Percentiles rank a stretch among this genome's conserved stretches.
phyloP scores from a whole-genome alignment of 108 stramenopile genomes.

The Halocafeteria seosinensis region DNA sequence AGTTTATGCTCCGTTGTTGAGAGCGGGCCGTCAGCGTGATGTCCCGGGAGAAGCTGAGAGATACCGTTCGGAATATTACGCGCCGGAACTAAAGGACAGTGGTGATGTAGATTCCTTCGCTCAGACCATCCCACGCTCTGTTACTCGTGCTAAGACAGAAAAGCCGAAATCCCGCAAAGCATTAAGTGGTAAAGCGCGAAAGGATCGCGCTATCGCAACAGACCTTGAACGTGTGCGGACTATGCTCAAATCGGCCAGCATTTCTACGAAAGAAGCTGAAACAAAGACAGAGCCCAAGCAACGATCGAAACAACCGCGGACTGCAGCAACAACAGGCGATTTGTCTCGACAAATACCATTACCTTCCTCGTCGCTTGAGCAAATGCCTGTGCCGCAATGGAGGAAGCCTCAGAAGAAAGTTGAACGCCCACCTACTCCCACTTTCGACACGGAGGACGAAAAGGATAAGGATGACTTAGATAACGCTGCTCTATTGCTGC shows the following conservation, averaged over 20 bases:
- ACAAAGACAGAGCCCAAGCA: neutral
- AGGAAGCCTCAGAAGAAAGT: neutral
- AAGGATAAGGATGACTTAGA: neutral
- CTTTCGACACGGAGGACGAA: neutral
- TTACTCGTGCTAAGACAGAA: neutral
- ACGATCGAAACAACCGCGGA: neutral
- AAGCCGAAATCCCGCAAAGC: neutral
- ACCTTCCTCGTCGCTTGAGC: neutral
- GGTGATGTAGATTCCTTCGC: neutral
- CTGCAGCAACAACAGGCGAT: neutral
- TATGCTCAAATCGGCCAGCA: neutral
- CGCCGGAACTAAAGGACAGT: neutral
- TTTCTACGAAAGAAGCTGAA: neutral
- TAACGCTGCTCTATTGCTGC: constrained; percentile 16
- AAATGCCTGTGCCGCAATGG: constrained; percentile 1
- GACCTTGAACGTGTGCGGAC: constrained; percentile 5
- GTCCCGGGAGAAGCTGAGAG: neutral
- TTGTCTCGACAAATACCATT: neutral
- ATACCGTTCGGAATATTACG: neutral
- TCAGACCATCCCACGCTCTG: neutral
- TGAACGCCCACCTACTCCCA: constrained; percentile 24
- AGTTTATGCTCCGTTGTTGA: constrained; percentile 36
- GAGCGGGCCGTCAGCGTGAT: constrained; percentile 20
- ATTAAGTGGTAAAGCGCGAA: neutral
- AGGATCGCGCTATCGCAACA: neutral